phyloP scores from a whole-genome alignment of 352 stramenopile genomes.

The Ophiocytium majus region DNA sequence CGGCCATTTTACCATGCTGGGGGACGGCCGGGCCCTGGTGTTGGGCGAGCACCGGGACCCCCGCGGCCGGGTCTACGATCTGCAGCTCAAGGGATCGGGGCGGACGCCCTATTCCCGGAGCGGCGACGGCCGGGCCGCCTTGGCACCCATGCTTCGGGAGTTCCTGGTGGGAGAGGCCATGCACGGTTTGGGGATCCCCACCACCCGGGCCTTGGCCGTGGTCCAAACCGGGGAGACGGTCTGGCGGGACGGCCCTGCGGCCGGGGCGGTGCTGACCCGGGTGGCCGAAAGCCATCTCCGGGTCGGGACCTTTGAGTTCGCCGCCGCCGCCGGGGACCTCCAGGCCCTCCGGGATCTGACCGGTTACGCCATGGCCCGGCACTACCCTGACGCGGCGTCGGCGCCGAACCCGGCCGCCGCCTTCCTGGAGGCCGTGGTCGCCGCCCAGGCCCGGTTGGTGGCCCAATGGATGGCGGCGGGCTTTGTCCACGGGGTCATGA shows the following conservation, averaged over 20 bases:
- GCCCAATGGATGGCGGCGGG: neutral
- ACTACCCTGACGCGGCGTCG: neutral
- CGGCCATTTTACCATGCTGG: neutral
- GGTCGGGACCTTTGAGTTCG: neutral
- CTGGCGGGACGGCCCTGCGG: neutral
- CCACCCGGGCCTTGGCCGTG: neutral
- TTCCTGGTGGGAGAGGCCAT: neutral
- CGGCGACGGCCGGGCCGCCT: conserved; percentile 74
- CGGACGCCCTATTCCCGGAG: conserved; percentile 88
- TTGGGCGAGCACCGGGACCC: neutral
- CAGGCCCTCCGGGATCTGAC: neutral
- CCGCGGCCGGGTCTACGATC: conserved; percentile 3
- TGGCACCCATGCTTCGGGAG: neutral
- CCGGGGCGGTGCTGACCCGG: conserved; percentile 5
- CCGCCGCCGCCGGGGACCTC: neutral
- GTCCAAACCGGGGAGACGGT: neutral
- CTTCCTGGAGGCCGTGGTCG: neutral
- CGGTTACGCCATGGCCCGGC: neutral
- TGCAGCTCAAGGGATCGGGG: conserved; percentile 68
- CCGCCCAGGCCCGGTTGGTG: neutral
- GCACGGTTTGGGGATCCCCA: neutral
- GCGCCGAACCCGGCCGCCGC: neutral
- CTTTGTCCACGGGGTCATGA: conserved; percentile 4
- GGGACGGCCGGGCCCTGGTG: neutral
- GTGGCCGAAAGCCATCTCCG: neutral